Conservation (phyloP, 2,329 filamentous ascomycete species). For the Simplicillium sp. region DNA sequence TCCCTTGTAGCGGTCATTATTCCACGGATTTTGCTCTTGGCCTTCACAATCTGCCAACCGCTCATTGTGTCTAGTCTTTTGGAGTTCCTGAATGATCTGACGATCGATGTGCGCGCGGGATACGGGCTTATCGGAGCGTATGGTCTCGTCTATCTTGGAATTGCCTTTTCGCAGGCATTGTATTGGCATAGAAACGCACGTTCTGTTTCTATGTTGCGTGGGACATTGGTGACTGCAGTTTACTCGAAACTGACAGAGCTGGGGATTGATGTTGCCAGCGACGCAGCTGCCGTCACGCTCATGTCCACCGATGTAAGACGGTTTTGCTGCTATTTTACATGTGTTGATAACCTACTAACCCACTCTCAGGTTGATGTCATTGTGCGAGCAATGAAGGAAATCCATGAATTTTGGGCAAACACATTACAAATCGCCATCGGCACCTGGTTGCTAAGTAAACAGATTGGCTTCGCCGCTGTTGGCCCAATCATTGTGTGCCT, state of each 20-base stretch:
- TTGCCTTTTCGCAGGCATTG: conserved; percentile 19
- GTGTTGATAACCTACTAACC: background rate
- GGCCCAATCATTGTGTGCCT: conserved; percentile 22
- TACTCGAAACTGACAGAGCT: conserved; percentile 22
- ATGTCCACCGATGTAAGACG: conserved; percentile 28
- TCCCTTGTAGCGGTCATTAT: conserved; percentile 18
- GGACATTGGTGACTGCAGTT: conserved; percentile 20
- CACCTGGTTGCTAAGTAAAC: conserved; percentile 20
- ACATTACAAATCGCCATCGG: conserved; percentile 22
- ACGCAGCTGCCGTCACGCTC: conserved; percentile 26
- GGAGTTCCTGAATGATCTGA: conserved; percentile 16
- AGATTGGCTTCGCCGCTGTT: conserved; percentile 22
- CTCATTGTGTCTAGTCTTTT: conserved; percentile 24
- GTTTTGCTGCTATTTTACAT: background rate
- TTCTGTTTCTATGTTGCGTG: conserved; percentile 20
- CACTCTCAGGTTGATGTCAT: conserved; percentile 24
- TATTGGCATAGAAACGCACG: conserved; percentile 22
- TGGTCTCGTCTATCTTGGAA: conserved; percentile 19
- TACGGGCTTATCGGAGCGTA: conserved; percentile 23
- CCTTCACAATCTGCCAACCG: conserved; percentile 26
- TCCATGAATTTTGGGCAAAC: conserved; percentile 27
- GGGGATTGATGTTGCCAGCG: conserved; percentile 16
- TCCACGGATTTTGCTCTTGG: conserved; percentile 21
- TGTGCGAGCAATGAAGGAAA: conserved; percentile 20
- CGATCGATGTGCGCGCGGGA: conserved; percentile 14